Conservation (phyloP, 192 early-diverging fungal species). For the Rhizoclosmatium sp. region DNA sequence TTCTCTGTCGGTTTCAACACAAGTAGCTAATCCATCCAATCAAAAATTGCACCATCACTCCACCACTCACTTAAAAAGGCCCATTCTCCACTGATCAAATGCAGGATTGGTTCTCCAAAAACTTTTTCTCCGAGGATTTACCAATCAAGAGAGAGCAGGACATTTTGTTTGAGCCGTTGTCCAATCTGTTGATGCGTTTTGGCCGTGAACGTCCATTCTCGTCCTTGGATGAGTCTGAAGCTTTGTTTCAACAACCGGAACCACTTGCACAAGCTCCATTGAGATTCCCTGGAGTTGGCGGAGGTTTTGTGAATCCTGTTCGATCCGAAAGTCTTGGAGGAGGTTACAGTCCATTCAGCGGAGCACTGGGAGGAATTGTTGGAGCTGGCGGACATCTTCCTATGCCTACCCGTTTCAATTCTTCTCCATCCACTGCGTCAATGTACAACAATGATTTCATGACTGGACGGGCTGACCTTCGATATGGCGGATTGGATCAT, state of each 20-base stretch:
- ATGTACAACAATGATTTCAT: constrained; percentile 15
- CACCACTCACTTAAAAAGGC: constrained; percentile 51
- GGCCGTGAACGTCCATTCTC: constrained; percentile 81
- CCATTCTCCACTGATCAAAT: constrained; percentile 89
- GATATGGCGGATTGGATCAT: constrained; percentile 18
- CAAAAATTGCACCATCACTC: neutral
- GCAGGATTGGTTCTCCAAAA: constrained; percentile 93
- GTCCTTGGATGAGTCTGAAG: constrained; percentile 34
- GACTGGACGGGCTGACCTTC: neutral
- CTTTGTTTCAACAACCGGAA: constrained; percentile 8
- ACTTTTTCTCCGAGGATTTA: constrained; percentile 83
- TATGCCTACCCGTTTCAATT: neutral
- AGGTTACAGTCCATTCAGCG: constrained; percentile 33
- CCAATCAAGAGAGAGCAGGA: constrained; percentile 85
- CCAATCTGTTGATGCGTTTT: constrained; percentile 67
- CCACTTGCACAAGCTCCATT: neutral
- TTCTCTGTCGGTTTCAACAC: neutral
- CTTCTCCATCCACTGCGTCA: neutral
- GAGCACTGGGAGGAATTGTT: neutral
- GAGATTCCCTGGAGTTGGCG: neutral
- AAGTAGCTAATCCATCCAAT: neutral
- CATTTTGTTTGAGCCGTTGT: constrained; percentile 79
- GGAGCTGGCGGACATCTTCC: neutral
- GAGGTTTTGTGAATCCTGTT: too few relatives aligned
- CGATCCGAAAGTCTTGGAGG: neutral